Conservation (phyloP, 371 early-diverging fungal genomes). For the Mortierella sp. region DNA sequence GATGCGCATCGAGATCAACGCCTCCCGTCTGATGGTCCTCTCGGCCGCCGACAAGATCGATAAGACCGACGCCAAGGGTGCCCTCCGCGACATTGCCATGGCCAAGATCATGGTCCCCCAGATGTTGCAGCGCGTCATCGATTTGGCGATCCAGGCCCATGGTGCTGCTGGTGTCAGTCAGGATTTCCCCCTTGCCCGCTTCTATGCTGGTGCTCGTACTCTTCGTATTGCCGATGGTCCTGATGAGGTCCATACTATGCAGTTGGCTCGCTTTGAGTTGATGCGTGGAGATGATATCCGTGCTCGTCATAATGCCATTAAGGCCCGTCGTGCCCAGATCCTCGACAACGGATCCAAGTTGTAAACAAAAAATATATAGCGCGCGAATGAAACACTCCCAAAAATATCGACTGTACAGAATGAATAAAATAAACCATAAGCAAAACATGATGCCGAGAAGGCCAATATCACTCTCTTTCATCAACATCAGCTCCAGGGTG, state of each 20-base stretch:
- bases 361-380: slow-evolving; percentile 10
- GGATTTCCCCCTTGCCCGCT: slow-evolving; percentile 88
- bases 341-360: slow-evolving; percentile 44
- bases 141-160: slow-evolving; percentile 92
- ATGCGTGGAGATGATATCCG: slow-evolving; percentile 58
- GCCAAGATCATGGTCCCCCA: slow-evolving; percentile 92
- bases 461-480: too few relatives aligned
- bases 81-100: slow-evolving; percentile 94
- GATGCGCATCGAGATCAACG: slow-evolving; percentile 93
- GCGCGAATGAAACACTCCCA: not conserved
- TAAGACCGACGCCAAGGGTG: slow-evolving; percentile 86
- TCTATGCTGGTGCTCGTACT: slow-evolving; percentile 88
- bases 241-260: slow-evolving; percentile 86
- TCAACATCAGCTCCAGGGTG: too few relatives aligned
- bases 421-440: not conserved
- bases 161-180: slow-evolving; percentile 94
- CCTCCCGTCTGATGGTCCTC: slow-evolving; percentile 89
- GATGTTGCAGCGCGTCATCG: slow-evolving; percentile 80
- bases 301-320: slow-evolving; percentile 28
- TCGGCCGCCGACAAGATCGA: slow-evolving; percentile 94
- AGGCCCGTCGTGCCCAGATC: slow-evolving; percentile 42
- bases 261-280: slow-evolving; percentile 79
- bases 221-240: slow-evolving; percentile 96
- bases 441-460: too few relatives aligned
- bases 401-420: slow-evolving; percentile 1